phyloP scores from a whole-genome alignment of 2,329 filamentous ascomycete genomes.

The Trichophyton equinum region DNA sequence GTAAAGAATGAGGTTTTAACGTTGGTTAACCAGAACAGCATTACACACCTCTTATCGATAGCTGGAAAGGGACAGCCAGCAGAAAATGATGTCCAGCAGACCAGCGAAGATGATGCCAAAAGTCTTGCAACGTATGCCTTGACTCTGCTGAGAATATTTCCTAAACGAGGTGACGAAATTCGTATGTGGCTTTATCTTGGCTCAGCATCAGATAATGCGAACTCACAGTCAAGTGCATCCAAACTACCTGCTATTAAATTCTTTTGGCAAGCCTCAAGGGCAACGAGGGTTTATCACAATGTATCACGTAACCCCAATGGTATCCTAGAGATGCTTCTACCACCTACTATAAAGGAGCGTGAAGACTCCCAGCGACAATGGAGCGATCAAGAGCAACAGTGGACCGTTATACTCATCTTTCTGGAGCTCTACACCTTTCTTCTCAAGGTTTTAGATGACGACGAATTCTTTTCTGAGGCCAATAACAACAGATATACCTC shows the following conservation, averaged over 20 bases:
- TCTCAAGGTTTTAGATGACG: constrained; percentile 84
- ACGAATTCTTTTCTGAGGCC: constrained; percentile 67
- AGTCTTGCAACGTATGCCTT: constrained; percentile 76
- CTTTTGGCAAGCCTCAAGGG: constrained; percentile 61
- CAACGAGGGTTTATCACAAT: constrained; percentile 44
- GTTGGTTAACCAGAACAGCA: constrained; percentile 62
- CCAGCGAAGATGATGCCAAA: constrained; percentile 48
- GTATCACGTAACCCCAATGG: constrained; percentile 46
- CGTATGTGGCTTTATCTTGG: constrained; percentile 87
- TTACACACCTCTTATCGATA: constrained; percentile 49
- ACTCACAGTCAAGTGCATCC: constrained; percentile 19
- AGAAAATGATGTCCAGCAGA: constrained; percentile 13
- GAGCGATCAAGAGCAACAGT: constrained; percentile 52
- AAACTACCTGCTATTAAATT: constrained; percentile 60
- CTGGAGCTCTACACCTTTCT: constrained; percentile 91
- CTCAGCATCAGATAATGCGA: constrained; percentile 38
- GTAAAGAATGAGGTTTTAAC: constrained; percentile 54
- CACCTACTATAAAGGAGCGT: constrained; percentile 18
- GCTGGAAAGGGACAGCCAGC: constrained; percentile 20
- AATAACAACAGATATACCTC: constrained; percentile 36
- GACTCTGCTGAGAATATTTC: constrained; percentile 74
- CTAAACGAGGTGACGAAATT: constrained; percentile 69
- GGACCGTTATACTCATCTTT: constrained; percentile 80
- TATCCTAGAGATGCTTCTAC: constrained; percentile 45
- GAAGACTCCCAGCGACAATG: constrained; percentile 15